A percentile compares a stretch with the other conserved stretches of the same genome.
phyloP scores from a whole-genome alignment of 1,284 basidiomycete genomes.

The Trametes sp. region DNA sequence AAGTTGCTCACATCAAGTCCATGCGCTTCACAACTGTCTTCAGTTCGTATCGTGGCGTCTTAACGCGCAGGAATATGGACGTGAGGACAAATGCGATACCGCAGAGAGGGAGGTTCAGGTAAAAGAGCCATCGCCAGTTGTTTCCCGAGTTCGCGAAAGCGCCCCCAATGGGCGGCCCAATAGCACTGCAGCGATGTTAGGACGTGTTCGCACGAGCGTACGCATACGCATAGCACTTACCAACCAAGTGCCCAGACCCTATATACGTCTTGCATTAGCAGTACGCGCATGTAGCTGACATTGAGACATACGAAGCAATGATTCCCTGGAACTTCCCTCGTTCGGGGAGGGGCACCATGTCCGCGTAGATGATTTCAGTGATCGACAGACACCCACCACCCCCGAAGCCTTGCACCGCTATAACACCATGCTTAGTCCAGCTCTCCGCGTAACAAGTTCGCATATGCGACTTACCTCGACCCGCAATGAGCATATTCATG shows the following conservation, averaged over 20 bases:
- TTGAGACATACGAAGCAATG: slow-evolving; percentile 29
- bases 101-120: slow-evolving; percentile 21
- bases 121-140: slow-evolving; percentile 28
- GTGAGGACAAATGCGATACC: slow-evolving; percentile 20
- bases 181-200: neutral
- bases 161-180: slow-evolving; percentile 16
- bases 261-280: no score
- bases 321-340: slow-evolving; percentile 45
- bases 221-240: neutral
- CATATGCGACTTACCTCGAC: slow-evolving; percentile 10
- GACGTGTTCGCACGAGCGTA: neutral
- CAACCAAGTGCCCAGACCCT: slow-evolving; percentile 14
- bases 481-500: slow-evolving; percentile 36
- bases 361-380: slow-evolving; percentile 48
- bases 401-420: slow-evolving; percentile 53
- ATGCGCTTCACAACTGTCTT: slow-evolving; percentile 41
- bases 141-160: slow-evolving; percentile 12
- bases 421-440: neutral
- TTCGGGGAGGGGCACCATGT: slow-evolving; percentile 51
- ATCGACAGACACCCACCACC: slow-evolving; percentile 46
- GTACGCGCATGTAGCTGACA: no score
- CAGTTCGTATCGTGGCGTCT: slow-evolving; percentile 34
- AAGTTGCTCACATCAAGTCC: slow-evolving; percentile 45
- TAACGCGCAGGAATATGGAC: slow-evolving; percentile 19
- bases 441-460: no score